Evolutionary conservation across 345 rosid species (phyloP), one percentile per base, ranked within the genome.

Genomic region (Syzygium oleosum): DNA sequence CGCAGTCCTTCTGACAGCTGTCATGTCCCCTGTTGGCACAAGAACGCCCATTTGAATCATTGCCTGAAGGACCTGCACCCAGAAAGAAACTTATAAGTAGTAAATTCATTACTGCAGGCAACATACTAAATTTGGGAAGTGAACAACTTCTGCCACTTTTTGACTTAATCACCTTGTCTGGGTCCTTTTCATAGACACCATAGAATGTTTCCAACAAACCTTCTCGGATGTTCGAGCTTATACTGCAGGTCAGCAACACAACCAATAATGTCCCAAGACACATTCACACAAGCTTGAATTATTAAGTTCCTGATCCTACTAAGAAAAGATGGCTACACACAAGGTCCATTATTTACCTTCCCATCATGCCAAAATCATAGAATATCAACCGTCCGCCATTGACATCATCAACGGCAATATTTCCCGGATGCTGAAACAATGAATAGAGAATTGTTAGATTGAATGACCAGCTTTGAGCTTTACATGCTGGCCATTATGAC

Each of bases 351-450:
- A 38, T 88, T 59, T 93, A 98, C 99, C 99, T 96, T 91, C 99
- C 99, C 99, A 98, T 96, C 99, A 98, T 98, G 87, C 99, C 99
- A 89, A 98, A 98, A 90, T 98, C 99, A 89, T 98, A 98, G 92
- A 98, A 95, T 90, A 98, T 98, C 90, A 98, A 93, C 88, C 99
- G 91, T 88, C 99, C 99, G 22, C 99, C 99, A 89, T 95, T 96
- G 88, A 98, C 95, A 93, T 98, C 99, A 93, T 98, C 99, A 88
- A 96, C 97, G 10, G 99, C 99, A 91, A 98, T 96, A 91, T 98
- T 98, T 90, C 99, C 99, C 85, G 99, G 99, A 94, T 98, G 99
- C 99, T 98, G 91, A 88, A 88, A 73, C 84, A 58, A 84, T 51
- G 46, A 85, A 87, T 27, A 17, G 41, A 65, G 34, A 87, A 52